Evolutionary conservation across 441 rosid genomes (phyloP).

Genomic region (Populus trichocarpa): DNA sequence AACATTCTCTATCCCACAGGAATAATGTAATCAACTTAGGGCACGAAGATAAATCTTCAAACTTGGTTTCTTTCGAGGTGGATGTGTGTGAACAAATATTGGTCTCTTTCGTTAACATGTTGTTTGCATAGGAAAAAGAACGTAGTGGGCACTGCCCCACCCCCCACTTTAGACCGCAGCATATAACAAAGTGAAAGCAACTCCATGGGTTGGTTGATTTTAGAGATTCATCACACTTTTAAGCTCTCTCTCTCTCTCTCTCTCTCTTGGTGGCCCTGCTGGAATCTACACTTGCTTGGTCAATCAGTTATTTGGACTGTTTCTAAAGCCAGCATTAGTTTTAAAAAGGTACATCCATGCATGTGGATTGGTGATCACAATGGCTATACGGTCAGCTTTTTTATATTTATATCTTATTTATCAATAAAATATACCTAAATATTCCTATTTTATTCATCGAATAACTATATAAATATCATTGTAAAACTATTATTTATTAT

Average conservation of each 20-base stretch:
- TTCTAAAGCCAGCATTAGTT: background rate
- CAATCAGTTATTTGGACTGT: background rate
- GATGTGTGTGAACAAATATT: background rate
- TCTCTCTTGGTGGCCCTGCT: background rate
- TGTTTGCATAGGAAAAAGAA: background rate
- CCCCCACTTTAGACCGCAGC: background rate
- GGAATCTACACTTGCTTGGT: background rate
- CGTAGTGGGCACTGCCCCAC: background rate
- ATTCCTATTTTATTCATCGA: no score
- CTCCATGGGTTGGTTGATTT: background rate
- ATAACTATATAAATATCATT: no score
- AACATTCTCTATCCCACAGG: no score
- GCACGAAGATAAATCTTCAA: background rate
- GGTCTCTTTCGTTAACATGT: background rate
- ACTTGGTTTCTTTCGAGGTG: background rate
- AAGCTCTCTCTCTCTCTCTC: background rate
- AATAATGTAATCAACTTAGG: no score
- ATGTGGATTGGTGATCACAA: no score
- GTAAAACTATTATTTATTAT: no score
- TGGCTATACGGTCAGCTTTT: no score
- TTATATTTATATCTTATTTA: no score
- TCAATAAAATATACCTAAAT: no score
- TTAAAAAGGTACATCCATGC: no score
- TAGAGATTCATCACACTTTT: background rate
- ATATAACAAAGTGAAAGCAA: background rate